Evolutionary conservation across 2,329 filamentous ascomycete genomes (phyloP), one percentile per base, ranked within the genome.

Genomic region (Calonectria leucothoes): DNA sequence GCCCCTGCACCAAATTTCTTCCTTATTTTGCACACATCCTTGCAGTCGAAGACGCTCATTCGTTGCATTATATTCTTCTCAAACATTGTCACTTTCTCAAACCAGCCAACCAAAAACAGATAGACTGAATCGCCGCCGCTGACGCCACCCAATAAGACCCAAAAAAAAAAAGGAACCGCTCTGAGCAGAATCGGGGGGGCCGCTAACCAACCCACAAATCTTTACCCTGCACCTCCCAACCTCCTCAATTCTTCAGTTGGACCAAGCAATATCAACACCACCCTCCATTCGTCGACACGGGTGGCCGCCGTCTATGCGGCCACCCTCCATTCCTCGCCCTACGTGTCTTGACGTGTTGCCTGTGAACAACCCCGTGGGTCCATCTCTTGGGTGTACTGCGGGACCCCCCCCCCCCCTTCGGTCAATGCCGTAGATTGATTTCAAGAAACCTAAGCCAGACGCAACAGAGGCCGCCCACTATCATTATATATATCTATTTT

Each of bases 251-350:
- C 55, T 64, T 57, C 29, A 20, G 12, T 71, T 69, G 45, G 51
- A 20, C 51, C 31, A 55, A 29, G 39, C 39, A 10, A 55, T 69
- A 51, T 71, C 59, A 73, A 74, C 71, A 64, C 69, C 71, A 73
- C 70, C 74, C 76, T 69, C 77, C 72, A 75, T 72, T 67, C 71
- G 65, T 70, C 51, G 70, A 74, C 78, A 71, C 79, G 71, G 72
- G 73, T 78, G 79, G 79, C 67, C 79, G 79, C 74, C 63, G 25
- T 71, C 70, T 33, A 80, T 80, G 79, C 77, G 79, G 69, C 78
- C 78, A 66, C 72, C 71, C 72, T 73, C 70, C 25, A 39, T 49
- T 57, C 59, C 66, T 72, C 73, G 75, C 77, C 66, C 76, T 66
- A 66, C 61, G 48, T 64, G 49, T 69, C 33, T 31, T 31, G 29